phyloP scores from a whole-genome alignment of 768 basidiomycete genomes.

The Rhodocollybia butyracea region DNA sequence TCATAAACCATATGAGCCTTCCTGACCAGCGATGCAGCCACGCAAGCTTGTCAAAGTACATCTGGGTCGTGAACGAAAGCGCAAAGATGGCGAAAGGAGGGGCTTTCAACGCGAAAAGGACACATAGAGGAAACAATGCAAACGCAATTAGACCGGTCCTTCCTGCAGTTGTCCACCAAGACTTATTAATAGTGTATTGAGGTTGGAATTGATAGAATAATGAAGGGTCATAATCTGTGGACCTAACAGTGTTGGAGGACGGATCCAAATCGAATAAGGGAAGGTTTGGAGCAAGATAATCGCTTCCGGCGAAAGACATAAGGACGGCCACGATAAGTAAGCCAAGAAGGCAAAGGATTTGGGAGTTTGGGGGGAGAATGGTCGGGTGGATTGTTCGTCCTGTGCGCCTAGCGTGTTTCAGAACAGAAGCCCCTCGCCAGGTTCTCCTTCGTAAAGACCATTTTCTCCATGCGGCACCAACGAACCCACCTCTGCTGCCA shows the following conservation, averaged over 20 bases:
- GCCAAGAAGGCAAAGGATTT: slow-evolving; percentile 47
- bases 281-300: slow-evolving; percentile 57
- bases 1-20: slow-evolving; percentile 64
- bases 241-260: slow-evolving; percentile 14
- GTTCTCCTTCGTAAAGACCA: slow-evolving; percentile 57
- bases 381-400: slow-evolving; percentile 37
- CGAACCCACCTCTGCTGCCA: slow-evolving; percentile 33
- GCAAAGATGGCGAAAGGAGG: slow-evolving; percentile 73
- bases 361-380: slow-evolving; percentile 60
- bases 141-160: slow-evolving; percentile 70
- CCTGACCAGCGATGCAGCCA: slow-evolving; percentile 72
- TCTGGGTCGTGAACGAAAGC: slow-evolving; percentile 52
- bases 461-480: slow-evolving; percentile 53
- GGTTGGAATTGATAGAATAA: slow-evolving; percentile 38
- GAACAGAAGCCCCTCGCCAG: slow-evolving; percentile 47
- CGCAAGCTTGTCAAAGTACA: slow-evolving; percentile 75
- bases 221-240: slow-evolving; percentile 22
- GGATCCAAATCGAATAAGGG: slow-evolving; percentile 40
- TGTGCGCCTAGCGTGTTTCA: slow-evolving; percentile 29
- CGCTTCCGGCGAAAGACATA: slow-evolving; percentile 58
- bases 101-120: slow-evolving; percentile 68
- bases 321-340: slow-evolving; percentile 41
- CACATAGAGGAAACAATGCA: slow-evolving; percentile 65
- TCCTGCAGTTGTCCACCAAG: slow-evolving; percentile 69
- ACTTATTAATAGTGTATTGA: slow-evolving; percentile 60